Conservation (phyloP, 2,329 filamentous ascomycete species). For the Hymenoscyphus infarciens region DNA sequence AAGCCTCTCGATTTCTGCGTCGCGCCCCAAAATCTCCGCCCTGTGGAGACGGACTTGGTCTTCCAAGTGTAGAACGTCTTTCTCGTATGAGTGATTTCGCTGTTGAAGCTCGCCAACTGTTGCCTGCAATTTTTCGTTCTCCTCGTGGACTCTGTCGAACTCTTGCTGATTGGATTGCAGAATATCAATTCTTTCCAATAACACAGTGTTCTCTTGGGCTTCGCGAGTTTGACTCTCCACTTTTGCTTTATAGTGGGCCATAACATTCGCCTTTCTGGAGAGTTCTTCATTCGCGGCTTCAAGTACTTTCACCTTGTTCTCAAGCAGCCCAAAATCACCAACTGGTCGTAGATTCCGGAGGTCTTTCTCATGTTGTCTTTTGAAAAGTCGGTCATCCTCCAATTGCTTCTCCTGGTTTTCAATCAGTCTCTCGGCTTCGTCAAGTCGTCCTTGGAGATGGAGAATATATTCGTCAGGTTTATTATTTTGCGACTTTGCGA, state of each 20-base stretch:
- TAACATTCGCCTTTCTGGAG: slow-evolving; percentile 59
- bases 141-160: slow-evolving; percentile 30
- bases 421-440: slow-evolving; percentile 69
- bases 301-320: slow-evolving; percentile 58
- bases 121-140: slow-evolving; percentile 34
- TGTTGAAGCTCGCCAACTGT: slow-evolving; percentile 39
- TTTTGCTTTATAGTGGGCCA: slow-evolving; percentile 61
- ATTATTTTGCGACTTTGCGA: slow-evolving; percentile 44
- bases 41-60: slow-evolving; percentile 46
- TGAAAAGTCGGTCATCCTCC: slow-evolving; percentile 46
- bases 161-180: slow-evolving; percentile 46
- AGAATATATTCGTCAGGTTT: slow-evolving; percentile 50
- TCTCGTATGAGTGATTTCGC: slow-evolving; percentile 36
- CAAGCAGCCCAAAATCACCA: slow-evolving; percentile 48
- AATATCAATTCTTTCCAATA: slow-evolving; percentile 53
- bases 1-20: slow-evolving; percentile 31
- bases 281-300: slow-evolving; percentile 56
- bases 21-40: slow-evolving; percentile 38
- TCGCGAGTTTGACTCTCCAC: slow-evolving; percentile 54
- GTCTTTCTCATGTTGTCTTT: slow-evolving; percentile 46
- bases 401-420: slow-evolving; percentile 65
- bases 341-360: slow-evolving; percentile 44
- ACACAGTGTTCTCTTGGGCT: slow-evolving; percentile 52
- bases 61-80: slow-evolving; percentile 33
- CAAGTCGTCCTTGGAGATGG: slow-evolving; percentile 53